A percentile compares a stretch with the other conserved stretches of the same genome.
Evolutionary conservation across 352 stramenopile genomes (phyloP).

Genomic region (Globisporangium radiosum): DNA sequence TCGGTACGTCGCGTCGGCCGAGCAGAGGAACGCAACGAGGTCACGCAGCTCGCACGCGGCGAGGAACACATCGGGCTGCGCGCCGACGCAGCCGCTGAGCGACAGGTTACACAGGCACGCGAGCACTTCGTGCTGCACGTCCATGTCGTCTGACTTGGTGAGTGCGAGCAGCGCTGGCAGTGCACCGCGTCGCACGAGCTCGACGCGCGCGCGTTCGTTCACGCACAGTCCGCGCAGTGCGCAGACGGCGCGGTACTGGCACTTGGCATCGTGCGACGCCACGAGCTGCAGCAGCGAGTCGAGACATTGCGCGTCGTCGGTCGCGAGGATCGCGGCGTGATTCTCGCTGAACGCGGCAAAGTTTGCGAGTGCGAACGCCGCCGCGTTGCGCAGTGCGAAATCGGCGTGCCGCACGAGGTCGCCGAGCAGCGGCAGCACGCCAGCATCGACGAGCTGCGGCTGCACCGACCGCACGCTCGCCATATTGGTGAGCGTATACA

Average conservation of each 20-base stretch:
- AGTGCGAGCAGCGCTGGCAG: slow-evolving; percentile 87
- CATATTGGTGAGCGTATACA: slow-evolving; percentile 93
- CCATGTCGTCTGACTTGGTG: slow-evolving; percentile 90
- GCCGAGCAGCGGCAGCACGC: slow-evolving; percentile 64
- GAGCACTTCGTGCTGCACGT: slow-evolving; percentile 95
- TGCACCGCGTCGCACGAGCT: slow-evolving; percentile 86
- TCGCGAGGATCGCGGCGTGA: slow-evolving; percentile 79
- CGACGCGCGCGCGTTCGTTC: slow-evolving; percentile 74
- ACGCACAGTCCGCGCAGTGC: slow-evolving; percentile 91
- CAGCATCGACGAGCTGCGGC: slow-evolving; percentile 68
- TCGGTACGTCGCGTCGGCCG: slow-evolving; percentile 90
- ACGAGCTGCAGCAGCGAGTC: slow-evolving; percentile 53
- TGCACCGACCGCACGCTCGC: slow-evolving; percentile 83
- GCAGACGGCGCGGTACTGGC: slow-evolving; percentile 87
- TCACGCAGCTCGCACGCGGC: slow-evolving; percentile 85
- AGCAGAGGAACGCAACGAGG: slow-evolving; percentile 94
- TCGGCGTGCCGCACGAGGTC: slow-evolving; percentile 75
- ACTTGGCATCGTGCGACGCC: slow-evolving; percentile 59
- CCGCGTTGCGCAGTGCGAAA: slow-evolving; percentile 81
- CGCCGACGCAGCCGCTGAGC: slow-evolving; percentile 91
- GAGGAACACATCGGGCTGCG: slow-evolving; percentile 86
- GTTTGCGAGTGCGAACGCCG: slow-evolving; percentile 91
- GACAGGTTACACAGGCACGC: slow-evolving; percentile 96
- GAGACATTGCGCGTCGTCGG: slow-evolving; percentile 25
- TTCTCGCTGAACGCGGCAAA: slow-evolving; percentile 91